Percentiles rank a stretch among this genome's conserved stretches.
Conservation (phyloP, 177 flowering plant species). For the Vitis hybrid region DNA sequence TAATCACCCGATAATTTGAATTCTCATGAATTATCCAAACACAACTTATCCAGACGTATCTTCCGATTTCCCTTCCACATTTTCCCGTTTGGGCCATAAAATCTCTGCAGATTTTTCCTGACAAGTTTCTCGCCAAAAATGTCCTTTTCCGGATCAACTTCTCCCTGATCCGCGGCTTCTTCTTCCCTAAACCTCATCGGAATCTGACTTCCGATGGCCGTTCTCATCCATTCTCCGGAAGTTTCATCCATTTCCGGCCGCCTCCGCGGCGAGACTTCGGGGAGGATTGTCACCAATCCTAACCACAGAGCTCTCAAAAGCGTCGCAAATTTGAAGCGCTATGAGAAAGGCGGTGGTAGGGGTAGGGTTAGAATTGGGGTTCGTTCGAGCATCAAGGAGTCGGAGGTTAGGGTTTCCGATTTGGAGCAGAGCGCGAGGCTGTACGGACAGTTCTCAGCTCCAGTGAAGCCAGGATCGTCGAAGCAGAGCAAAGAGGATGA, state of each 20-base stretch:
- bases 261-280: constrained; percentile 8
- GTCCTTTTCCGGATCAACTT: not conserved
- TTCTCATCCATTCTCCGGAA: constrained; percentile 28
- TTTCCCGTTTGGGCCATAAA: too few species aligned
- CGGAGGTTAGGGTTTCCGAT: constrained; percentile 27
- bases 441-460: constrained; percentile 45
- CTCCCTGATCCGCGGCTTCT: not conserved
- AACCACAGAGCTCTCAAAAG: constrained; percentile 16
- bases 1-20: constrained; percentile 16
- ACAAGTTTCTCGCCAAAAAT: constrained; percentile 24
- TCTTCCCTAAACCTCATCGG: not conserved
- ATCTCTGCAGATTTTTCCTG: too few species aligned
- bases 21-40: constrained; percentile 9
- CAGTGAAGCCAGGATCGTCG: constrained; percentile 40
- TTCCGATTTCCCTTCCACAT: not conserved
- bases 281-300: constrained; percentile 12
- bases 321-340: constrained; percentile 2
- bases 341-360: constrained; percentile 8
- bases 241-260: constrained; percentile 17
- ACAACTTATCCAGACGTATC: constrained; percentile 15
- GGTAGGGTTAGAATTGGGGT: constrained; percentile 12
- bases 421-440: constrained; percentile 20
- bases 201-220: constrained; percentile 28
- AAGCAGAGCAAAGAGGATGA: constrained; percentile 55
- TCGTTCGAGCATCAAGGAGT: constrained; percentile 20